Evolutionary conservation across 441 rosid genomes (phyloP).

Genomic region (Populus trichocarpa): DNA sequence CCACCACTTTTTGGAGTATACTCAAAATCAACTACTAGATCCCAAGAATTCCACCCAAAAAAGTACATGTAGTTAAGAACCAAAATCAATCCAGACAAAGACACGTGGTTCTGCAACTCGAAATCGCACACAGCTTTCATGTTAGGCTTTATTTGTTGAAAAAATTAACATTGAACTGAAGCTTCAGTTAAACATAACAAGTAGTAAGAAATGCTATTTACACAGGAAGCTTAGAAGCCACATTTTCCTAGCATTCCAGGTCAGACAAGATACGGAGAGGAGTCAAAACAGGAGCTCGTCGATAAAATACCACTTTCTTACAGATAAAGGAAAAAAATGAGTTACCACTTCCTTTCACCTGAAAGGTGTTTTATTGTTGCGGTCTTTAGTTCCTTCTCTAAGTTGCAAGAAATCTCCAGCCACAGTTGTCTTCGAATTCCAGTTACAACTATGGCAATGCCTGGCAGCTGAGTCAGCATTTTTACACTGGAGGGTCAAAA

Average conservation of each 20-base stretch:
- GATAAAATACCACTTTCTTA: neutral
- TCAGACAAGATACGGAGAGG: neutral
- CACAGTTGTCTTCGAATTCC: neutral
- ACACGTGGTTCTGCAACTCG: neutral
- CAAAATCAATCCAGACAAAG: neutral
- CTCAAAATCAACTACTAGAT: neutral
- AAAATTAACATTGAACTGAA: neutral
- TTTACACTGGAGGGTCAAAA: constrained; percentile 7
- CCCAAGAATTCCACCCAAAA: neutral
- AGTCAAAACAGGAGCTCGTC: neutral
- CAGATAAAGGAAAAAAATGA: neutral
- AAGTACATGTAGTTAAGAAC: neutral
- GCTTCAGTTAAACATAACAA: neutral
- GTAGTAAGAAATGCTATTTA: neutral
- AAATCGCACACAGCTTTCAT: neutral
- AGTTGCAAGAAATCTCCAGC: neutral
- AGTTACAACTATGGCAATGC: neutral
- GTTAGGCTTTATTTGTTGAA: neutral
- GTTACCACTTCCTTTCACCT: neutral
- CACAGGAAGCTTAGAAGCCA: neutral
- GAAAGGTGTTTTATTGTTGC: neutral
- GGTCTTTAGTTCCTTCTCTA: neutral
- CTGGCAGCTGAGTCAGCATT: neutral
- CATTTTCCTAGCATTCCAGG: neutral
- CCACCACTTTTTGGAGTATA: neutral